phyloP scores from a whole-genome alignment of 1,139 yeast genomes.

The Spathaspora jeffriesii region DNA sequence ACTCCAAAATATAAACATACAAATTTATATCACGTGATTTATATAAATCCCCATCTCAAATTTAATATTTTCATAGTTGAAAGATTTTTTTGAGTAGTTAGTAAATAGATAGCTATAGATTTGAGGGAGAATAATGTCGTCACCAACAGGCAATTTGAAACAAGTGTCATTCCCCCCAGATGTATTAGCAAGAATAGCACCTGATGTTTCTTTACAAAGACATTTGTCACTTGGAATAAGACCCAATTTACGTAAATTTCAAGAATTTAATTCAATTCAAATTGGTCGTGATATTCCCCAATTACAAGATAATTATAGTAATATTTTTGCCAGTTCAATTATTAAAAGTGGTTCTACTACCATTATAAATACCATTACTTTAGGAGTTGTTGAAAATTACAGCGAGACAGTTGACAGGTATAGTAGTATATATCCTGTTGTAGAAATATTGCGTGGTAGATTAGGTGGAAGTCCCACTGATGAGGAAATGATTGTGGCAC shows the following conservation, averaged over 20 bases:
- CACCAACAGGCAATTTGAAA: conserved; percentile 18
- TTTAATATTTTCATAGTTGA: no score
- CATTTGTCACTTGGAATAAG: conserved; percentile 74
- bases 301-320: conserved; percentile 33
- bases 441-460: conserved; percentile 78
- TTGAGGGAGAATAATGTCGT: not conserved
- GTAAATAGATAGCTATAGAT: not conserved
- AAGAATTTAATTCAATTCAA: conserved; percentile 67
- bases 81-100: not conserved
- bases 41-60: not conserved
- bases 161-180: conserved; percentile 73
- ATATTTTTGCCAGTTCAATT: conserved; percentile 71
- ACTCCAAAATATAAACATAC: no score
- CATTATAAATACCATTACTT: conserved; percentile 73
- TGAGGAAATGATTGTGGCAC: conserved; percentile 86
- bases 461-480: conserved; percentile 84
- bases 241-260: conserved; percentile 68
- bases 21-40: not conserved
- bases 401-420: conserved; percentile 25
- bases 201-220: conserved; percentile 79
- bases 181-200: conserved; percentile 81
- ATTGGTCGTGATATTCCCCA: conserved; percentile 23
- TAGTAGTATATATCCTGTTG: conserved; percentile 70
- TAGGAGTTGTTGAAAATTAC: conserved; percentile 58
- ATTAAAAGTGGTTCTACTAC: conserved; percentile 75